Evolutionary conservation across 2,329 filamentous ascomycete genomes (phyloP).

Genomic region (Fusarium chaquense): DNA sequence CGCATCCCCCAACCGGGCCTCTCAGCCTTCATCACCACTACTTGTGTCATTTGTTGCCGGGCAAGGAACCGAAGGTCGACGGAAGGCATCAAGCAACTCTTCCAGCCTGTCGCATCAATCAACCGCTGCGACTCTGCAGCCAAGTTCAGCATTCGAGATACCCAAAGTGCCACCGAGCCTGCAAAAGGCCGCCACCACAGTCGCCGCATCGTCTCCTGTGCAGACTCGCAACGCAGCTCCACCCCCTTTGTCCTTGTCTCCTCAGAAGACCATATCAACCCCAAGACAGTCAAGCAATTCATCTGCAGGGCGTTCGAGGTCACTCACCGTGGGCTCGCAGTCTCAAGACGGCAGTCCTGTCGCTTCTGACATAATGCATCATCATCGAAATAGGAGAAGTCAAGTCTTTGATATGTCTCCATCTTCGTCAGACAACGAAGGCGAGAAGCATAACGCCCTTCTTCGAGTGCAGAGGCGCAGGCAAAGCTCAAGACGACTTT

Average conservation of each 20-base stretch:
- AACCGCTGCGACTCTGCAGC: conserved; percentile 68
- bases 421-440: conserved; percentile 97
- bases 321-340: conserved; percentile 93
- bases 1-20: conserved; percentile 88
- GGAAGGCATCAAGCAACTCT: conserved; percentile 92
- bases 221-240: conserved; percentile 66
- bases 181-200: conserved; percentile 70
- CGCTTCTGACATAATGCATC: conserved; percentile 74
- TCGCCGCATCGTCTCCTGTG: conserved; percentile 67
- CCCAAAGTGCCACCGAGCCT: conserved; percentile 71
- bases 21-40: conserved; percentile 76
- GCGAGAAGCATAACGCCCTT: conserved; percentile 88
- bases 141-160: conserved; percentile 77
- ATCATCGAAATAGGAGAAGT: conserved; percentile 90
- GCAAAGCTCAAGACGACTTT: conserved; percentile 95
- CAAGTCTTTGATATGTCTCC: conserved; percentile 97
- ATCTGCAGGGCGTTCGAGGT: conserved; percentile 79
- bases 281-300: conserved; percentile 72
- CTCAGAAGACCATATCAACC: conserved; percentile 71
- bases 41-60: conserved; percentile 95
- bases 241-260: conserved; percentile 66
- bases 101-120: conserved; percentile 87
- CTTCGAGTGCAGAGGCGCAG: conserved; percentile 91
- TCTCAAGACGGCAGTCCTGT: conserved; percentile 91
- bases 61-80: conserved; percentile 79